Base-by-base conservation (phyloP, 805 yeast genomes). In the Pichia scutulata region DNA sequence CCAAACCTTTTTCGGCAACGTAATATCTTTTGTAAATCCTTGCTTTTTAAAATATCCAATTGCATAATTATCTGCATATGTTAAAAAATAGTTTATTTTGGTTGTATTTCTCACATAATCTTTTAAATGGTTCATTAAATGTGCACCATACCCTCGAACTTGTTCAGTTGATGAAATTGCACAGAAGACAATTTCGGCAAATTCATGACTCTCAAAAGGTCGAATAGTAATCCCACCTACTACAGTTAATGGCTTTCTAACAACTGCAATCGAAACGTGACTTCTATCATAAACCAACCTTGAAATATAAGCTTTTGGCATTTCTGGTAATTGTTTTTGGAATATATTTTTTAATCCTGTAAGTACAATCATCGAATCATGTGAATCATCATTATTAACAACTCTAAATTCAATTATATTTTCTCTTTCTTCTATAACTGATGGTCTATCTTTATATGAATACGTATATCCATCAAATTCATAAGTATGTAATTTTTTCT, bases 81-180 rank as follows among this genome's bases (percentile, higher is more conserved):
- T 92, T 55, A 92, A 68, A 63, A 92, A 92, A 65, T 92, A 84
- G 68, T 81, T 82, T 50, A 92, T 84, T 25, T 84, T 86, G 9
- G 95, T 80, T 0, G 97, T 89, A 21, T 89, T 84, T 57, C 89
- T 75, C 40, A 93, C 97, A 66, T 92, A 93, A 68, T 93, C 99
- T 63, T 93, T 93, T 58, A 93, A 72, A 70, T 93, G 99, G 66
- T 93, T 93, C 99, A 93, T 93, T 61, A 93, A 68, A 68, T 93
- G 99, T 0, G 99, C 99, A 68, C 99, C 99, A 64, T 93, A 93
- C 36, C 99, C 99, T 56, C 97, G 73, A 19, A 93, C 99, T 71
- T 93, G 99, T 64, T 93, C 99, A 0, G 97, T 88, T 2, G 97
- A 88, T 42, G 95, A 85, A 52, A 93, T 93, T 25, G 99, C 99